These are phyloP conservation scores for Penicillium longicatenatum DNA, from an alignment of 495 filamentous ascomycete genomes.

Conservation along the genomic window DNA sequence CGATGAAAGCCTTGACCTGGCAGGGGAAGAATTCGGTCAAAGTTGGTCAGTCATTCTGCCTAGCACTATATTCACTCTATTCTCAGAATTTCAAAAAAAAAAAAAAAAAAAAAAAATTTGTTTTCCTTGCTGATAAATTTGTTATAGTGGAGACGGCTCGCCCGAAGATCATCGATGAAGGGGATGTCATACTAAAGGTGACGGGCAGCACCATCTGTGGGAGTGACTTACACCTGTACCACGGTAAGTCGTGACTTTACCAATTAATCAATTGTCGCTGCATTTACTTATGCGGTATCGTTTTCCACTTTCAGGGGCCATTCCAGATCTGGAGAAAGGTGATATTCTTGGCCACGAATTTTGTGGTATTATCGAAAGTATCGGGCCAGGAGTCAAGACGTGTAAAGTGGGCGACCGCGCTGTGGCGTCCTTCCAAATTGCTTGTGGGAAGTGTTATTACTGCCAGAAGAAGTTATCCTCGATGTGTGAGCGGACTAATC, in stretches of 20 bases:
- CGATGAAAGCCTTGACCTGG: slow-evolving; percentile 33
- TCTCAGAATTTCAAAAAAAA: background rate
- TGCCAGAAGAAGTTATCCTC: slow-evolving; percentile 75
- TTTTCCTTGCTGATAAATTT: background rate
- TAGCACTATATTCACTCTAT: background rate
- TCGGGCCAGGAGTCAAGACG: slow-evolving; percentile 61
- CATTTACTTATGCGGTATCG: background rate
- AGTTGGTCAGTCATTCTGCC: slow-evolving; percentile 27
- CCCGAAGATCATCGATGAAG: slow-evolving; percentile 69
- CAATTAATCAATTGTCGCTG: background rate
- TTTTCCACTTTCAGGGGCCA: slow-evolving; percentile 37
- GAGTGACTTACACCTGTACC: slow-evolving; percentile 79
- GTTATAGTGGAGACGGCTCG: slow-evolving; percentile 60
- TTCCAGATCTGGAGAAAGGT: slow-evolving; percentile 75
- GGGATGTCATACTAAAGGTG: slow-evolving; percentile 81
- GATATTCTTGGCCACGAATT: slow-evolving; percentile 92
- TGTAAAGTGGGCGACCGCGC: slow-evolving; percentile 74
- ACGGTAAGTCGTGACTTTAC: slow-evolving; percentile 43
- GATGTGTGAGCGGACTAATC: slow-evolving; percentile 80
- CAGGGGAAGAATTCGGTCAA: slow-evolving; percentile 42
- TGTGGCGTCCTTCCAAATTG: slow-evolving; percentile 85
- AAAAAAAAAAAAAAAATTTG: too few relatives aligned
- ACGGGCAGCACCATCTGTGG: slow-evolving; percentile 89
- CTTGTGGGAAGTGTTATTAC: slow-evolving; percentile 68
- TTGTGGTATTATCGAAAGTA: slow-evolving; percentile 74